Percentiles rank a stretch among this genome's conserved stretches.
Evolutionary conservation across 1,284 basidiomycete genomes (phyloP).

Genomic region (Boletus mariae): DNA sequence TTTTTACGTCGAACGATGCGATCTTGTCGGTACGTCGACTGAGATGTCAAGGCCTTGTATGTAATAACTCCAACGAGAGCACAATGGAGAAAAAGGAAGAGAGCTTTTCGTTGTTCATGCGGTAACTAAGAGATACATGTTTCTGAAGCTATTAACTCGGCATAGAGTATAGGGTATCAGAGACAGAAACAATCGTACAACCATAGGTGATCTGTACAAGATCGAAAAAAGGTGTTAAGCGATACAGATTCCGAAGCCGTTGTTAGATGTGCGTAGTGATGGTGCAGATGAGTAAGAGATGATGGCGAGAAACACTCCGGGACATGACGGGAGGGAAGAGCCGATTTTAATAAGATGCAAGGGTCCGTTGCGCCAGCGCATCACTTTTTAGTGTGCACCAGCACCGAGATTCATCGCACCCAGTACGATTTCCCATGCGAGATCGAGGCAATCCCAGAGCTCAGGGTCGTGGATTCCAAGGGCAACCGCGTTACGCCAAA

Average conservation of each 20-base stretch:
- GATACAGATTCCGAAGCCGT: constrained; percentile 29
- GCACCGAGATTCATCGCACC: constrained; percentile 62
- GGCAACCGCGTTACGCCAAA: constrained; percentile 70
- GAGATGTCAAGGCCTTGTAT: background rate
- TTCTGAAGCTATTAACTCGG: constrained; percentile 26
- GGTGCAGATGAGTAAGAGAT: constrained; percentile 25
- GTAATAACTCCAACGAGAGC: background rate
- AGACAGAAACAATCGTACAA: constrained; percentile 20
- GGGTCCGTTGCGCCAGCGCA: constrained; percentile 18
- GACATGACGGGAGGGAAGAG: constrained; percentile 6
- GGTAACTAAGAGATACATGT: constrained; percentile 29
- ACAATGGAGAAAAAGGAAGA: constrained; percentile 2
- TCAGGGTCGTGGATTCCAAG: constrained; percentile 64
- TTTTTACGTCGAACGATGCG: constrained; percentile 1
- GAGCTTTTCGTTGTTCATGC: constrained; percentile 10
- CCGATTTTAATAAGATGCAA: constrained; percentile 21
- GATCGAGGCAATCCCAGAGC: constrained; percentile 66
- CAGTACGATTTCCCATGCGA: constrained; percentile 69
- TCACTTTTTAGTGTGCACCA: constrained; percentile 28
- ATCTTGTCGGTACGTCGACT: constrained; percentile 8
- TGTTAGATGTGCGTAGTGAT: constrained; percentile 15
- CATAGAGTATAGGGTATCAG: constrained; percentile 32
- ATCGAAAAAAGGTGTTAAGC: constrained; percentile 14
- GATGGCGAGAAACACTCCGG: constrained; percentile 22
- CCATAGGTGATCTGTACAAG: constrained; percentile 19